Evolutionary conservation across 345 rosid genomes (phyloP).

Genomic region (Bretschneidera sinensis): DNA sequence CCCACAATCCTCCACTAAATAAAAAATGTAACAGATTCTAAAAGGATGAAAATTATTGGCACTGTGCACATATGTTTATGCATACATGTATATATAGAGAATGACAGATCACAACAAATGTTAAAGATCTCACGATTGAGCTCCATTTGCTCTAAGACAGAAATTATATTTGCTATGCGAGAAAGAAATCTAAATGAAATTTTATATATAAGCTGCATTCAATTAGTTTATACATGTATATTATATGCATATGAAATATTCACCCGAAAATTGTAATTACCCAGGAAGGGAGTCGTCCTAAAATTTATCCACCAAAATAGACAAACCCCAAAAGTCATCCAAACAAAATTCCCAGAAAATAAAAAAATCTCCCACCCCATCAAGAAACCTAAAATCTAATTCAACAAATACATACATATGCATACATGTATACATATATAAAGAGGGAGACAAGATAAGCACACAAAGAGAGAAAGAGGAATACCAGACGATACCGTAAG

Average conservation of each 20-base stretch:
- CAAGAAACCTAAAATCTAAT: background rate
- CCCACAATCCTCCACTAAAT: no score
- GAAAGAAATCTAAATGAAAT: background rate
- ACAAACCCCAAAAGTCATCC: background rate
- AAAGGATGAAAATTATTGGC: no score
- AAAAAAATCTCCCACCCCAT: background rate
- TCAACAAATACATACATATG: background rate
- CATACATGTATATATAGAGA: background rate
- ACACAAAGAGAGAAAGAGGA: background rate
- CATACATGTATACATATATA: no score
- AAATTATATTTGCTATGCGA: background rate
- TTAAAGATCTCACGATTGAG: background rate
- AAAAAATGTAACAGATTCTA: background rate
- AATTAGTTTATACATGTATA: background rate
- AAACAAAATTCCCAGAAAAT: background rate
- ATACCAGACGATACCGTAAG: slow-evolving; percentile 98
- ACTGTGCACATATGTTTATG: background rate
- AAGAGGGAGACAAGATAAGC: background rate
- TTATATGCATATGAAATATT: no score
- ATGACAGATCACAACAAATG: background rate
- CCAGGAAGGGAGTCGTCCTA: background rate
- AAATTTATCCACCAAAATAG: background rate
- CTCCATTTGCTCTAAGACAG: background rate
- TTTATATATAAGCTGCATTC: background rate
- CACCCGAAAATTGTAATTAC: background rate